Evolutionary conservation across 1,284 basidiomycete genomes (phyloP), one percentile per base, ranked within the genome.

Genomic region (Fistulinella staudtii): DNA sequence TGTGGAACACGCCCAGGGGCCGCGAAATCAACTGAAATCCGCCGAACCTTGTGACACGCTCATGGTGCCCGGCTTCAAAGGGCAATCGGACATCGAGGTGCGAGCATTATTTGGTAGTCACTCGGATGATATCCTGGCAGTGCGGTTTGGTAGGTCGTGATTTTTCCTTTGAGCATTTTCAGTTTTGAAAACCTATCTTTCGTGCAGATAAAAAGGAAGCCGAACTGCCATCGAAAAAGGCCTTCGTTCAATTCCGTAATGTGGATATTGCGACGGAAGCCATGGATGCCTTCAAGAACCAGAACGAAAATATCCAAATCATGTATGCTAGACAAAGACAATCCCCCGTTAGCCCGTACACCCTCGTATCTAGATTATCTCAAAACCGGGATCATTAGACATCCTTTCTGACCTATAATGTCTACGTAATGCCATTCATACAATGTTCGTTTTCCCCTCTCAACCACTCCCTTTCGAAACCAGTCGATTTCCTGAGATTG

Each of bases 41-140:
- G 17, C 2, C 3, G 53, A 53, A 5, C 74, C 75, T 11, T 59
- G 45, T 30, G 57, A 67, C 35, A 70, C 58, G n/a, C 61, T 79
- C 20, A 70, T 67, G 53, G 61, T 78, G 46, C 27, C 24, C n/a
- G 43, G 58, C 36, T 72, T 69, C 47, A 36, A 46, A 7, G 68
- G 62, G 1, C 54, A 18, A 3, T 53, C 57, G 14, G 50, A 55
- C 8, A 62, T 25, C 5, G 47, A 50, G 22, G 45, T 58, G 14
- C 52, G 49, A 13, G 34, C 8, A 7, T 40, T 58, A 45, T 63
- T 63, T 45, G 48, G 43, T 3, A 23, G 28, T 49, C 15, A 49
- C 71, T 29, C 58, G 55, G 15, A 51, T 3, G 31, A 25, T 24
- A 49, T 64, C 9, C 18, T 39, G 30, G 47, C 28, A 9, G 52